Base-by-base conservation (phyloP, 2,329 filamentous ascomycete genomes). In the Diaporthe caulivora region DNA sequence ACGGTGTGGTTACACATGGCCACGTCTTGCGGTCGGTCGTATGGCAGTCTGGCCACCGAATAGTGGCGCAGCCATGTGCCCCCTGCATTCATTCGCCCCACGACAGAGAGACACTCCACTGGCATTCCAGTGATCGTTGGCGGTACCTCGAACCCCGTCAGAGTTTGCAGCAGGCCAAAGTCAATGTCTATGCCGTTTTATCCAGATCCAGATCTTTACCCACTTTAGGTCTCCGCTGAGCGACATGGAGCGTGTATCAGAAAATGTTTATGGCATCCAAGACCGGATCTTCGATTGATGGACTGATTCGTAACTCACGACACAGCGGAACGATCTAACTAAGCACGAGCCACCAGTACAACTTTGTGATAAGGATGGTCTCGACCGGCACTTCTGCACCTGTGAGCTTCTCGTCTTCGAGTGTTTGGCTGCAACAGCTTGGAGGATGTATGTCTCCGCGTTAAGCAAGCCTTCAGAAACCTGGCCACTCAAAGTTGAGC, bases 71-170 rank as follows among this genome's bases (percentile, higher is more conserved):
- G 47, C 18, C 31, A n/a, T 26, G 3, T 11, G 34, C 31, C 62
- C 62, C 62, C 62, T 67, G 62, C 62, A 67, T 67, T 13, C 62
- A 67, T 67, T 13, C n/a, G 62, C 62, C 62, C 62, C 62, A 65
- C 60, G 42, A 49, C 62, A 31, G 29, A 26, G 29, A 44, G 18
- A 11, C 42, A 26, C 21, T 44, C 44, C 34, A 67, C 13, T 67
- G 62, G 40, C 11, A 40, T 40, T 40, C 7, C 47, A 40, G 62
- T 40, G 24, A 31, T 40, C 31, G 21, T 67, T 67, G 26, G 62
- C 53, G 44, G 31, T 67, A 53, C 44, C 62, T 53, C 21, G 31
- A 31, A 31, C 7, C 11, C 44, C 15, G 9, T 44, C 47, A 53
- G 47, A 67, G 8, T 67, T 40, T 53, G 57, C 57, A 42, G 37